A percentile compares a stretch with the other conserved stretches of the same genome.
These are phyloP conservation scores for Coemansia sp. DNA, from an alignment of 192 early-diverging fungal genomes.

Conservation along the genomic window DNA sequence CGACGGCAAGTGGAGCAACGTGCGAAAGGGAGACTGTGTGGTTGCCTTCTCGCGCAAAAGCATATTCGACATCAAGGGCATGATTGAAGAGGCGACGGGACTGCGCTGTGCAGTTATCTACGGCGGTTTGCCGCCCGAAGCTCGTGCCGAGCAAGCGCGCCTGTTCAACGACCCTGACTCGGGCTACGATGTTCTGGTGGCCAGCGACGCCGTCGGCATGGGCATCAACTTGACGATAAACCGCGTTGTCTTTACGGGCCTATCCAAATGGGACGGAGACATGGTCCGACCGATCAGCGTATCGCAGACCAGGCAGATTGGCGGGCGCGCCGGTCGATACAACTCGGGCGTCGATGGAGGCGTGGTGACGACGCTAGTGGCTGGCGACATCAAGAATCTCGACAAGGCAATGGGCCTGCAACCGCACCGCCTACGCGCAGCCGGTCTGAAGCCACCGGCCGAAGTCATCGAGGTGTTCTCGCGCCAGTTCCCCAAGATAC, in stretches of 20 bases:
- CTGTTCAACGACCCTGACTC: conserved; percentile 86
- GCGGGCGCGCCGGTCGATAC: conserved; percentile 89
- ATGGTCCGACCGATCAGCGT: conserved; percentile 57
- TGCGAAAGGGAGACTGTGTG: conserved; percentile 83
- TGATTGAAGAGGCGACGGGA: conserved; percentile 74
- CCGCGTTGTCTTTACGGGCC: conserved; percentile 80
- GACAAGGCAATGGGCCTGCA: conserved; percentile 19
- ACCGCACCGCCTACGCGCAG: conserved; percentile 51
- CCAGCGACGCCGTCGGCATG: conserved; percentile 98
- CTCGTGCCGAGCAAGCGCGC: conserved; percentile 82
- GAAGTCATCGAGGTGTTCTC: conserved; percentile 82
- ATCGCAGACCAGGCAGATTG: conserved; percentile 93
- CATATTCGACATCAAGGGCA: conserved; percentile 79
- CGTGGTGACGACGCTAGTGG: conserved; percentile 65
- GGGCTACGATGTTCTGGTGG: conserved; percentile 84
- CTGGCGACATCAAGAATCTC: conserved; percentile 18
- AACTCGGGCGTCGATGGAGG: conserved; percentile 69
- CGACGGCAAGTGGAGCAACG: conserved; percentile 57
- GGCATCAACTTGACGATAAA: conserved; percentile 95
- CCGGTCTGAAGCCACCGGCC: conserved; percentile 73
- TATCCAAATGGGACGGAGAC: conserved; percentile 83
- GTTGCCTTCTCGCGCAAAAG: conserved; percentile 84
- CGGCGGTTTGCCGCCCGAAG: conserved; percentile 93
- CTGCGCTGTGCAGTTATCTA: conserved; percentile 91
- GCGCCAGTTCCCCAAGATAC: conserved; percentile 64